Conservation (phyloP, 345 rosid genomes). For the Dipteronia dyeriana region DNA sequence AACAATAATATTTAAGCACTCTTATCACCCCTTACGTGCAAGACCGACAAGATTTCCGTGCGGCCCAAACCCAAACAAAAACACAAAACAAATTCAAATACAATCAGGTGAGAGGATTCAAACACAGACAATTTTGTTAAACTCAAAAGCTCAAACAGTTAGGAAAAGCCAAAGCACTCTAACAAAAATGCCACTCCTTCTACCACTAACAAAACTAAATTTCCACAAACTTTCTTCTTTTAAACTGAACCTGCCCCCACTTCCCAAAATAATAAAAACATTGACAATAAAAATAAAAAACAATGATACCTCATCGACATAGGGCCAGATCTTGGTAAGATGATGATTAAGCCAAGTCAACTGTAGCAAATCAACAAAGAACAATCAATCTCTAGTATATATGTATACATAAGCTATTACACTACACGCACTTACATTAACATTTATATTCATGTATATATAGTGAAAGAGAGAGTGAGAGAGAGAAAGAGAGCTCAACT, state of each 20-base stretch:
- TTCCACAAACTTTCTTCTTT: background rate
- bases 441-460: background rate
- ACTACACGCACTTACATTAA: no score
- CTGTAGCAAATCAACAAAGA: constrained; percentile 42
- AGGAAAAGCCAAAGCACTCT: background rate
- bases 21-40: no score
- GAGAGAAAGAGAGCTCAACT: constrained; percentile 41
- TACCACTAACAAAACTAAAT: background rate
- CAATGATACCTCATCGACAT: constrained; percentile 64
- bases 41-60: no score
- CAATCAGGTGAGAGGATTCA: no score
- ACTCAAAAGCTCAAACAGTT: no score
- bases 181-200: background rate
- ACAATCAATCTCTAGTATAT: constrained; percentile 22
- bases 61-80: no score
- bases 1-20: no score
- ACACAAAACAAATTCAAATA: no score
- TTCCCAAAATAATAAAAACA: constrained; percentile 3
- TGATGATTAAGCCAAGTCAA: constrained; percentile 90
- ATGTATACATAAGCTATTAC: background rate
- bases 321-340: constrained; percentile 96
- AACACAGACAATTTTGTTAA: no score
- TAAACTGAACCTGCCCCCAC: background rate
- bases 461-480: constrained; percentile 4
- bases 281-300: background rate